Percentiles rank a stretch among this genome's conserved stretches.
These are phyloP conservation scores for Rhizopogon vulgaris DNA, from an alignment of 768 basidiomycete species.

Conservation along the genomic window DNA sequence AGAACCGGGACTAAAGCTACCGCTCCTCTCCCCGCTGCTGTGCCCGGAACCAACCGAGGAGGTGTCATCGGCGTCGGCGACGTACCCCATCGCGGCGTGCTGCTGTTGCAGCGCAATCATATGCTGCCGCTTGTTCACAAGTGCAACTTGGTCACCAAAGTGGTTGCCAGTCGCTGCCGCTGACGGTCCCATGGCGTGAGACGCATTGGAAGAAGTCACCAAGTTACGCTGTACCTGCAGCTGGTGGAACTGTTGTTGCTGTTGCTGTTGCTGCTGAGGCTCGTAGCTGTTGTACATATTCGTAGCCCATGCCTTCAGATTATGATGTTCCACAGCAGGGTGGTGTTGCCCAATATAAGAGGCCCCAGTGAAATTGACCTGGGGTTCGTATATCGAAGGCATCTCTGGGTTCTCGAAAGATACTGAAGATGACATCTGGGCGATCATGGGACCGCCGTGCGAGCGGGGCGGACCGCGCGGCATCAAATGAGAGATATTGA, in stretches of 20 bases:
- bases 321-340: constrained; percentile 12
- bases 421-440: constrained; percentile 34
- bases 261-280: constrained; percentile 8
- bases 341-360: constrained; percentile 17
- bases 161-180: constrained; percentile 8
- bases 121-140: constrained; percentile 23
- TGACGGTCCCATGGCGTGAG: constrained; percentile 23
- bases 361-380: constrained; percentile 23
- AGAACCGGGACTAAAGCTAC: constrained; percentile 30
- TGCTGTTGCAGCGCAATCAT: constrained; percentile 26
- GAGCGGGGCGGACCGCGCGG: constrained; percentile 14
- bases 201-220: constrained; percentile 37
- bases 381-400: constrained; percentile 38
- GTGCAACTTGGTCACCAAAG: constrained; percentile 15
- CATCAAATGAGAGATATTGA: constrained; percentile 21
- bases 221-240: constrained; percentile 29
- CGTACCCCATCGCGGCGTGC: constrained; percentile 15
- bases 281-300: constrained; percentile 24
- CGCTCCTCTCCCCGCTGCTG: constrained; percentile 28
- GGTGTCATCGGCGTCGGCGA: constrained; percentile 32
- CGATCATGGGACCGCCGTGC: constrained; percentile 39
- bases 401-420: constrained; percentile 51
- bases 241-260: neutral
- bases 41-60: constrained; percentile 33
- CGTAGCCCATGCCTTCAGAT: constrained; percentile 20